phyloP scores from a whole-genome alignment of 2,329 filamentous ascomycete species.

The Juglanconis sp. region DNA sequence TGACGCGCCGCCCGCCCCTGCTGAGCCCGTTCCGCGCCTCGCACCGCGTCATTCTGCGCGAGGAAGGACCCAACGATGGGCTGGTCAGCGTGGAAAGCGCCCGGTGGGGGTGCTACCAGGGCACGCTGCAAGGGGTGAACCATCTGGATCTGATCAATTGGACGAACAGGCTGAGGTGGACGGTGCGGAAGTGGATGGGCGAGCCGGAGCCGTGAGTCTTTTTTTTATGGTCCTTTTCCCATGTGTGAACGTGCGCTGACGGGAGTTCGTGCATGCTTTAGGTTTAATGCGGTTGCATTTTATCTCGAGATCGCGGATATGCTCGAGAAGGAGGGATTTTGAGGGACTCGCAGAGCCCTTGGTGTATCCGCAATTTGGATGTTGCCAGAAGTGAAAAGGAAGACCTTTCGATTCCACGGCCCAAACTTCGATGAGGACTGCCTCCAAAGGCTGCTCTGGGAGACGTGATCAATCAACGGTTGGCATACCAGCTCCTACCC shows the following conservation, averaged over 20 bases:
- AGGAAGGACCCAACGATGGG: conserved; percentile 62
- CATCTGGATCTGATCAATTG: conserved; percentile 67
- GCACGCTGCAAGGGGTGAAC: conserved; percentile 58
- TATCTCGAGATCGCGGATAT: conserved; percentile 67
- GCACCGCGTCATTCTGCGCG: conserved; percentile 44
- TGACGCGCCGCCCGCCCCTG: conserved; percentile 49
- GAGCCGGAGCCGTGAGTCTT: conserved; percentile 47
- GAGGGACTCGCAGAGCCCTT: neutral
- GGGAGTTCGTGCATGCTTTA: conserved; percentile 23
- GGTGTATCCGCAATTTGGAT: too few species aligned
- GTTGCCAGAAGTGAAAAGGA: too few species aligned
- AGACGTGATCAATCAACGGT: too few species aligned
- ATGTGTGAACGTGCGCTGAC: neutral
- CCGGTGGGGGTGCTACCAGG: conserved; percentile 61
- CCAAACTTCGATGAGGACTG: too few species aligned
- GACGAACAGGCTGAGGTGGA: conserved; percentile 59
- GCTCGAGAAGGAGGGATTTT: conserved; percentile 64
- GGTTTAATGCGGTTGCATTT: conserved; percentile 66
- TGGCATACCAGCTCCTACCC: too few species aligned
- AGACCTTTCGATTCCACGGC: too few species aligned
- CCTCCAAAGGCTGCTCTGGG: too few species aligned
- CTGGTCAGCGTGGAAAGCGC: conserved; percentile 64
- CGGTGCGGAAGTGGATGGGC: conserved; percentile 51
- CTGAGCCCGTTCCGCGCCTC: conserved; percentile 62
- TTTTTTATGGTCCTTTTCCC: neutral